Percentiles rank a stretch among this genome's conserved stretches.
These are phyloP conservation scores for Fusarium sterilihyphosum DNA, from an alignment of 2,329 filamentous ascomycete genomes.

Conservation along the genomic window DNA sequence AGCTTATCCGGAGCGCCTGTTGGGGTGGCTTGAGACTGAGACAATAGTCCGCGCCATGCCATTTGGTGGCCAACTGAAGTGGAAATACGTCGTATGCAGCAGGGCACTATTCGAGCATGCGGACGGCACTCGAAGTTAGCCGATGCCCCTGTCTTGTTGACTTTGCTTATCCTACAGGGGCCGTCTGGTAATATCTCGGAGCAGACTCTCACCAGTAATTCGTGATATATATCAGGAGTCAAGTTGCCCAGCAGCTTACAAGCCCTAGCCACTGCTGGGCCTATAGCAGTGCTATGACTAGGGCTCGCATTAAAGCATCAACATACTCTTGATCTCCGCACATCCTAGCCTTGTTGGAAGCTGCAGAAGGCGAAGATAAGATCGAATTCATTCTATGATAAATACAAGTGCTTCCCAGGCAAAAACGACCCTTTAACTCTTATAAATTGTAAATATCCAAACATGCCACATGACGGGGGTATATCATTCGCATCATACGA, in stretches of 20 bases:
- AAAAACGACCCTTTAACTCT: neutral
- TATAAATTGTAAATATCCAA: neutral
- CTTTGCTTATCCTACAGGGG: neutral
- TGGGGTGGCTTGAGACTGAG: constrained; percentile 20
- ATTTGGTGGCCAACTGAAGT: neutral
- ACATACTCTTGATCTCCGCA: neutral
- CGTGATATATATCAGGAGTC: neutral
- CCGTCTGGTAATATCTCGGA: neutral
- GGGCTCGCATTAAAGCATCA: neutral
- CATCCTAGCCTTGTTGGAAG: neutral
- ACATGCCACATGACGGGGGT: neutral
- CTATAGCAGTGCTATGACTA: neutral
- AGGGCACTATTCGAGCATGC: neutral
- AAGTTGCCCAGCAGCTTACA: neutral
- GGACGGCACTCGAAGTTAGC: neutral
- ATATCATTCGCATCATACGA: constrained; percentile 5
- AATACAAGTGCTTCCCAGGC: neutral
- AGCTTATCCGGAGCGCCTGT: neutral
- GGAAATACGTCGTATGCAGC: constrained; percentile 4
- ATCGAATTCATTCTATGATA: neutral
- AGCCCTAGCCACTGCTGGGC: neutral
- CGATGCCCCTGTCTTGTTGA: neutral
- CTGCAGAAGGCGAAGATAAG: neutral
- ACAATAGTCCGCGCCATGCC: constrained; percentile 21
- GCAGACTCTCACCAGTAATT: neutral